A percentile compares a stretch with the other conserved stretches of the same genome.
These are phyloP conservation scores for Corniculantispora saksenae DNA, from an alignment of 2,329 filamentous ascomycete genomes.

Conservation along the genomic window DNA sequence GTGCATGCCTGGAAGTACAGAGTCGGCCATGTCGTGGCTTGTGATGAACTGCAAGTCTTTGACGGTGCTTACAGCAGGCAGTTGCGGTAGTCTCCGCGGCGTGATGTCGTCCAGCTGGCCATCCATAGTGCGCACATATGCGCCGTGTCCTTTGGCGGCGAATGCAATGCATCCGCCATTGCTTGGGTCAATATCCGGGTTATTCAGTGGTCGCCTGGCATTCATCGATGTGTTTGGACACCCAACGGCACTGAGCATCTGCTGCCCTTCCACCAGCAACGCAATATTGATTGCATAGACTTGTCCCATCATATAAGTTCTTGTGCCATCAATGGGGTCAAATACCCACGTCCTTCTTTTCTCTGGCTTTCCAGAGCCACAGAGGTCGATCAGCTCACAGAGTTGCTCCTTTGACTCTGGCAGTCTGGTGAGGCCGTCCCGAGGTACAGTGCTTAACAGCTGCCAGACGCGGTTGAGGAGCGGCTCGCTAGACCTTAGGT, in stretches of 20 bases:
- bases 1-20: conserved; percentile 51
- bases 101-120: conserved; percentile 26
- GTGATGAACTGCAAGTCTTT: conserved; percentile 47
- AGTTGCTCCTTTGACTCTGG: conserved; percentile 46
- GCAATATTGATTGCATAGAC: conserved; percentile 60
- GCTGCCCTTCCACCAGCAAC: conserved; percentile 51
- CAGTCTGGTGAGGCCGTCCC: conserved; percentile 27
- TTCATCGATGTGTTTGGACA: conserved; percentile 47
- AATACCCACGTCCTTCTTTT: conserved; percentile 54
- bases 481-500: conserved; percentile 43
- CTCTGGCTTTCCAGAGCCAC: conserved; percentile 42
- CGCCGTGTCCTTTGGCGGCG: conserved; percentile 49
- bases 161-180: conserved; percentile 53
- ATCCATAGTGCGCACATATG: conserved; percentile 46
- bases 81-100: conserved; percentile 36
- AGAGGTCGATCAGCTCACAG: conserved; percentile 56
- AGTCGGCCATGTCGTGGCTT: conserved; percentile 47
- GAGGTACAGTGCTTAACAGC: conserved; percentile 36
- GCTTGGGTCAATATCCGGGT: conserved; percentile 45
- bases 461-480: conserved; percentile 51
- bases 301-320: conserved; percentile 55
- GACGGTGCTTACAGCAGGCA: conserved; percentile 25
- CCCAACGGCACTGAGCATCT: conserved; percentile 52
- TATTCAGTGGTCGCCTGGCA: conserved; percentile 40
- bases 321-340: conserved; percentile 62